phyloP scores from a whole-genome alignment of 768 basidiomycete genomes.

The Hypholoma sublateritium region DNA sequence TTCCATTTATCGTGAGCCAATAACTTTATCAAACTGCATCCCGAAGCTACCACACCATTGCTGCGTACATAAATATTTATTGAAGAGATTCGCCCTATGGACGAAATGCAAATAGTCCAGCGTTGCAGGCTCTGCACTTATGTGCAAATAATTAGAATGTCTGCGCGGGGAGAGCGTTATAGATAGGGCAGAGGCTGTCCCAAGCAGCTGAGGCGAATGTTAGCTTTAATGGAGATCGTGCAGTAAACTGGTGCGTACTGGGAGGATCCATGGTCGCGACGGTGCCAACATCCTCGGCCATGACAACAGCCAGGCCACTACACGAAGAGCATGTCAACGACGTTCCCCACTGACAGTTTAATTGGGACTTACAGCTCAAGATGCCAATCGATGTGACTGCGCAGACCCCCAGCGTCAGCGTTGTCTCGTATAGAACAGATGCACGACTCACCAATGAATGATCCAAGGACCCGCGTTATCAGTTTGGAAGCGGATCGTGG shows the following conservation, averaged over 20 bases:
- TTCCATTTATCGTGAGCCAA: no score
- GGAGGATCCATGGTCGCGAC: slow-evolving; percentile 20
- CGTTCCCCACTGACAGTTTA: not conserved
- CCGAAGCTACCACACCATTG: no score
- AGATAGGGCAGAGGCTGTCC: slow-evolving; percentile 36
- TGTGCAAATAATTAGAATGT: slow-evolving; percentile 4
- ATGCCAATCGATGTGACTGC: slow-evolving; percentile 48
- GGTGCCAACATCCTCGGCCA: slow-evolving; percentile 30
- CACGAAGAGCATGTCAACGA: not conserved
- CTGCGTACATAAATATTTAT: no score
- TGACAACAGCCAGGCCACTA: slow-evolving; percentile 33
- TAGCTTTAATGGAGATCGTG: not conserved
- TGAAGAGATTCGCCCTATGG: no score
- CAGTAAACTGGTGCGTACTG: slow-evolving; percentile 12
- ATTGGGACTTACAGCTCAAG: slow-evolving; percentile 30
- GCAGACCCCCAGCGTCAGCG: not conserved
- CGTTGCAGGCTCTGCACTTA: no score
- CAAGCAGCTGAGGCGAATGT: slow-evolving; percentile 22
- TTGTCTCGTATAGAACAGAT: not conserved
- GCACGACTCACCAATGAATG: slow-evolving; percentile 28
- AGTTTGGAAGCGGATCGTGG: slow-evolving; percentile 56
- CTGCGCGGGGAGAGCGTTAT: slow-evolving; percentile 18
- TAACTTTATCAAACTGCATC: no score
- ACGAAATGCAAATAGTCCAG: not conserved
- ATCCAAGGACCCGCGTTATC: slow-evolving; percentile 65